A percentile compares a stretch with the other conserved stretches of the same genome.
Evolutionary conservation across 2,329 filamentous ascomycete genomes (phyloP).

Genomic region (Scedosporium dehoogii): DNA sequence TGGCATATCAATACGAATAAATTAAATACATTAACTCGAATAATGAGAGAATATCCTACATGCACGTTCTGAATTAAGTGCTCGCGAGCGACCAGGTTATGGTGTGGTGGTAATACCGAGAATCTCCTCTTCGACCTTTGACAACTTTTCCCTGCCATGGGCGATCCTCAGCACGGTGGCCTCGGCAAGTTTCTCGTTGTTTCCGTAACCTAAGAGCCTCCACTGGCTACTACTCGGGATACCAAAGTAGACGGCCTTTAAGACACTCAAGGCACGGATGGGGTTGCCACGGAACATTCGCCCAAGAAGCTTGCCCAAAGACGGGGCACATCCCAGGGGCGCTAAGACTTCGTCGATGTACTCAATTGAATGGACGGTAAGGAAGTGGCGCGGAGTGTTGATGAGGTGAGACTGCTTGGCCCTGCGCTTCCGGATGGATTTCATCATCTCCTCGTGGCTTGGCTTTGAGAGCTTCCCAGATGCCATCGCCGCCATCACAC

Average conservation of each 20-base stretch:
- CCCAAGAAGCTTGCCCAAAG: constrained; percentile 17
- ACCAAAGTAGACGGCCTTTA: constrained; percentile 24
- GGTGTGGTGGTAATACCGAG: background rate
- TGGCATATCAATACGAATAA: too few relatives aligned
- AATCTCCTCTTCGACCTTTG: constrained; percentile 14
- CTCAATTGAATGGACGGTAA: constrained; percentile 16
- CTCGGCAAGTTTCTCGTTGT: constrained; percentile 17
- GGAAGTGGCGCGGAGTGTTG: constrained; percentile 20
- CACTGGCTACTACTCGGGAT: constrained; percentile 24
- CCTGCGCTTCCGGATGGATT: constrained; percentile 16
- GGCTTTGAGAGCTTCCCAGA: constrained; percentile 17
- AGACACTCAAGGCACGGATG: constrained; percentile 15
- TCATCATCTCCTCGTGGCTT: constrained; percentile 15
- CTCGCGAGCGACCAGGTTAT: background rate
- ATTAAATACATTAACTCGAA: too few relatives aligned
- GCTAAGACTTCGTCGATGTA: constrained; percentile 23
- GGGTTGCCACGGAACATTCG: constrained; percentile 18
- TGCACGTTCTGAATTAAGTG: background rate
- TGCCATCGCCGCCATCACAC: constrained; percentile 21
- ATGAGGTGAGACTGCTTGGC: constrained; percentile 19
- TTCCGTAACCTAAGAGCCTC: constrained; percentile 22
- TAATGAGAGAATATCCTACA: too few relatives aligned
- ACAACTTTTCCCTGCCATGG: constrained; percentile 14
- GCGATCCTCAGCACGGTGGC: constrained; percentile 22
- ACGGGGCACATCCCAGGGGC: constrained; percentile 22